Evolutionary conservation across 2,329 filamentous ascomycete species (phyloP).

Genomic region (Zasmidium citrigriseum): DNA sequence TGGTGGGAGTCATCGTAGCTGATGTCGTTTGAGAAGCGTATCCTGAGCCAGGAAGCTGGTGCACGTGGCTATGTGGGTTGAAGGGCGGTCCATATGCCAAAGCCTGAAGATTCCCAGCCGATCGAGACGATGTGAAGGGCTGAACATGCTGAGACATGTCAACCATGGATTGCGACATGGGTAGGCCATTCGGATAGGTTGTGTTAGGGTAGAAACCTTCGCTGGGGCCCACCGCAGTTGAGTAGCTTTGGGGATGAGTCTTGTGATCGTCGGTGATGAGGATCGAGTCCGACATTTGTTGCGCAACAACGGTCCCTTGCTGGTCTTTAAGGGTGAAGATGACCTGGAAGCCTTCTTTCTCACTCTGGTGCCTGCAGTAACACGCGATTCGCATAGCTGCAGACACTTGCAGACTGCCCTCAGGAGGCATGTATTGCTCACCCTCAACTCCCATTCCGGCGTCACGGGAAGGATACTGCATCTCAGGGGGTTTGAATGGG

Average conservation of each 20-base stretch:
- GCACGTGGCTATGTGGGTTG: conserved; percentile 37
- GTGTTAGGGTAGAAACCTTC: conserved; percentile 29
- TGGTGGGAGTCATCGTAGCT: conserved; percentile 58
- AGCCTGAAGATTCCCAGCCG: conserved; percentile 63
- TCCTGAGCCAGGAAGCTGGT: conserved; percentile 33
- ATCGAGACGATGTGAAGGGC: conserved; percentile 60
- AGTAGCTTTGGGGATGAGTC: conserved; percentile 58
- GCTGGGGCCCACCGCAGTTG: conserved; percentile 27
- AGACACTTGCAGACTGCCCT: conserved; percentile 73
- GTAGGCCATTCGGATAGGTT: conserved; percentile 28
- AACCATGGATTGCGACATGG: conserved; percentile 41
- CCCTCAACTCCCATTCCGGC: conserved; percentile 18
- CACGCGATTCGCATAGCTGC: conserved; percentile 95
- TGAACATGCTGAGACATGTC: conserved; percentile 40
- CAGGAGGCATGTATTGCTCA: conserved; percentile 39
- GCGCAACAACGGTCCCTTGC: conserved; percentile 73
- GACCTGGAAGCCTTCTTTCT: conserved; percentile 89
- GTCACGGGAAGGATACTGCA: conserved; percentile 29
- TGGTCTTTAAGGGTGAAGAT: conserved; percentile 93
- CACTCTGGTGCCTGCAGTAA: conserved; percentile 92
- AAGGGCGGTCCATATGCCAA: conserved; percentile 44
- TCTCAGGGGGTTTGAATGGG: conserved; percentile 69
- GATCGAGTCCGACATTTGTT: conserved; percentile 82
- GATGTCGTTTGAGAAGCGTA: conserved; percentile 41
- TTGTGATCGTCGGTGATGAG: conserved; percentile 99